A percentile compares a stretch with the other conserved stretches of the same genome.
phyloP scores from a whole-genome alignment of 2,329 filamentous ascomycete genomes.

The Alternaria incomplexa region DNA sequence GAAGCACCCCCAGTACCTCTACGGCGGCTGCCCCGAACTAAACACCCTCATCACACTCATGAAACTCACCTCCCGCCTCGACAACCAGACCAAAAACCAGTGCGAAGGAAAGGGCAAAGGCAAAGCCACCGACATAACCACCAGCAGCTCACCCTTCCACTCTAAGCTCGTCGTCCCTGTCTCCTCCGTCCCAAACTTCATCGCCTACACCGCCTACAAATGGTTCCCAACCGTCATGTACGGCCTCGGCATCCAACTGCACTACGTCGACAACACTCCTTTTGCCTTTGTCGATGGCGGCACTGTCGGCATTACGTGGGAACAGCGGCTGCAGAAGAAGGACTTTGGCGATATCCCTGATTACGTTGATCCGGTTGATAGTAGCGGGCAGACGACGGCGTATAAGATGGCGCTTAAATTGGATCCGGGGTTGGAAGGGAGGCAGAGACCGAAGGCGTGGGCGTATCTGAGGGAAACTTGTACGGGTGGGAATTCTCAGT shows the following conservation, averaged over 20 bases:
- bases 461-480: neutral
- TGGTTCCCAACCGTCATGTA: conserved; percentile 22
- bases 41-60: conserved; percentile 18
- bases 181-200: conserved; percentile 10
- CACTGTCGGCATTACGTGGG: conserved; percentile 16
- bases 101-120: neutral
- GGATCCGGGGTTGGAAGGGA: neutral
- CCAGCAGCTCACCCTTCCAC: neutral
- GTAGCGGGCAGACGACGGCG: neutral
- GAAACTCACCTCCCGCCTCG: conserved; percentile 15
- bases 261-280: conserved; percentile 10
- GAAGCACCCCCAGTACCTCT: neutral
- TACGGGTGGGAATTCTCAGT: neutral
- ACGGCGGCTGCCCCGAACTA: conserved; percentile 12
- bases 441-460: neutral
- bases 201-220: conserved; percentile 5
- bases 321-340: conserved; percentile 27
- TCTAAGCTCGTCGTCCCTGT: conserved; percentile 23
- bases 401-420: neutral
- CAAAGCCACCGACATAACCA: neutral
- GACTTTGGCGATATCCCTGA: conserved; percentile 2
- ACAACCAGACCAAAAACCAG: neutral
- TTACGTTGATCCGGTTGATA: neutral
- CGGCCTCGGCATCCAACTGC: conserved; percentile 23
- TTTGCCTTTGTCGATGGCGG: neutral